Evolutionary conservation across 2,329 filamentous ascomycete genomes (phyloP).

Genomic region (Diaporthe ampelina): DNA sequence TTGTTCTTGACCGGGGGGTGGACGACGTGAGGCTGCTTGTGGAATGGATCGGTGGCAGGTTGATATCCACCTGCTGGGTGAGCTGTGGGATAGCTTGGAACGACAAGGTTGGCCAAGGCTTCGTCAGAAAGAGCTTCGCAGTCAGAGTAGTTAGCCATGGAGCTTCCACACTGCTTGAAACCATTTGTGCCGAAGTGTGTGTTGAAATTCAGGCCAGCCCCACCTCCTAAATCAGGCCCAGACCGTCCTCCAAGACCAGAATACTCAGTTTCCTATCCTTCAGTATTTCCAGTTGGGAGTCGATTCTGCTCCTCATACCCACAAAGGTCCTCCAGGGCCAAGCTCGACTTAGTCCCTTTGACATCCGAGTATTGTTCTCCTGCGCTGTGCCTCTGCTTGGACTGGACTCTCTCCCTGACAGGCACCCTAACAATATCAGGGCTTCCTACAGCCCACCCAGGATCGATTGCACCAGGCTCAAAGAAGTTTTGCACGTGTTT

Average conservation of each 20-base stretch:
- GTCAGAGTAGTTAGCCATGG: slow-evolving; percentile 47
- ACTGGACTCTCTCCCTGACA: slow-evolving; percentile 15
- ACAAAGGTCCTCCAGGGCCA: neutral
- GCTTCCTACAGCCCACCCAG: slow-evolving; percentile 36
- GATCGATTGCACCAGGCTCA: slow-evolving; percentile 34
- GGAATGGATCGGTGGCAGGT: neutral
- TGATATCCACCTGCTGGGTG: neutral
- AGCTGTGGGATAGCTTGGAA: neutral
- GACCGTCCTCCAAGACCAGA: slow-evolving; percentile 33
- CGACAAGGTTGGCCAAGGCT: neutral
- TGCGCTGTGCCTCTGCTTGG: neutral
- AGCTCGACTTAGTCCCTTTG: neutral
- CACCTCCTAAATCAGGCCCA: slow-evolving; percentile 28
- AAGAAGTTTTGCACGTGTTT: slow-evolving; percentile 31
- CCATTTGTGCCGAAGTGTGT: slow-evolving; percentile 2
- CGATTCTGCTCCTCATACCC: slow-evolving; percentile 9
- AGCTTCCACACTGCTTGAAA: slow-evolving; percentile 38
- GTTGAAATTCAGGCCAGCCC: slow-evolving; percentile 27
- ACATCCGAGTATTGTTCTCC: neutral
- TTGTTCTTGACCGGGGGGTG: slow-evolving; percentile 36
- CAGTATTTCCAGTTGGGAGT: slow-evolving; percentile 38
- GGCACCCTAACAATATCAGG: slow-evolving; percentile 37
- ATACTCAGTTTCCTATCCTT: slow-evolving; percentile 40
- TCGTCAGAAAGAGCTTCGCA: slow-evolving; percentile 38
- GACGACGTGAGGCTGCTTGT: slow-evolving; percentile 27